phyloP scores from a whole-genome alignment of 148 eudicot genomes.

The Chenopodium album region DNA sequence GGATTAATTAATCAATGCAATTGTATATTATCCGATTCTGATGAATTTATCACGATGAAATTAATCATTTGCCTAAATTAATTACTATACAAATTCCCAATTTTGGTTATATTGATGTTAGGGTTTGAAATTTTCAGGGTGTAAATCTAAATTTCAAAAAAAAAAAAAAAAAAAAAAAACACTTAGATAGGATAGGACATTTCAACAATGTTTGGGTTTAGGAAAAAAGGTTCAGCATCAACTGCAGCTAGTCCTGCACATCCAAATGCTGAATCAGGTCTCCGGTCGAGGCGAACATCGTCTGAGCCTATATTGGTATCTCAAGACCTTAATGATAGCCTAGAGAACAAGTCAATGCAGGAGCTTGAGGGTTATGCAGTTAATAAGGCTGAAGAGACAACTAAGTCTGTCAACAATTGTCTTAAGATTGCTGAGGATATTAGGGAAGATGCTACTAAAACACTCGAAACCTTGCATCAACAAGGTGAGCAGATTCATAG shows the following conservation, averaged over 20 bases:
- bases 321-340: slow-evolving; percentile 34
- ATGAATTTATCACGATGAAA: too few species aligned
- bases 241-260: slow-evolving; percentile 28
- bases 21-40: too few species aligned
- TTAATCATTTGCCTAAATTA: too few species aligned
- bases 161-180: too few species aligned
- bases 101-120: not conserved
- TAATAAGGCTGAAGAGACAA: slow-evolving; percentile 67
- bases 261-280: slow-evolving; percentile 31
- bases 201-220: slow-evolving; percentile 58
- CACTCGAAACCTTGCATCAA: slow-evolving; percentile 81
- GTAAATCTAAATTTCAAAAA: too few species aligned
- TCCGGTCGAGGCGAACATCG: slow-evolving; percentile 49
- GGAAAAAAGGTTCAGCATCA: slow-evolving; percentile 32
- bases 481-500: slow-evolving; percentile 91
- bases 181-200: too few species aligned
- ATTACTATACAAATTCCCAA: not conserved
- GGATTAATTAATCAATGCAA: too few species aligned
- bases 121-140: not conserved
- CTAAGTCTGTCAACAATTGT: slow-evolving; percentile 66
- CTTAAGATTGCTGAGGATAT: slow-evolving; percentile 82
- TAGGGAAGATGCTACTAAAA: slow-evolving; percentile 61
- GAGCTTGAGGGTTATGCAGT: slow-evolving; percentile 82
- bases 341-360: slow-evolving; percentile 77
- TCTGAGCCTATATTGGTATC: slow-evolving; percentile 54